Evolutionary conservation across 129 eudicot species (phyloP).

Genomic region (Escallonia herrerae): DNA sequence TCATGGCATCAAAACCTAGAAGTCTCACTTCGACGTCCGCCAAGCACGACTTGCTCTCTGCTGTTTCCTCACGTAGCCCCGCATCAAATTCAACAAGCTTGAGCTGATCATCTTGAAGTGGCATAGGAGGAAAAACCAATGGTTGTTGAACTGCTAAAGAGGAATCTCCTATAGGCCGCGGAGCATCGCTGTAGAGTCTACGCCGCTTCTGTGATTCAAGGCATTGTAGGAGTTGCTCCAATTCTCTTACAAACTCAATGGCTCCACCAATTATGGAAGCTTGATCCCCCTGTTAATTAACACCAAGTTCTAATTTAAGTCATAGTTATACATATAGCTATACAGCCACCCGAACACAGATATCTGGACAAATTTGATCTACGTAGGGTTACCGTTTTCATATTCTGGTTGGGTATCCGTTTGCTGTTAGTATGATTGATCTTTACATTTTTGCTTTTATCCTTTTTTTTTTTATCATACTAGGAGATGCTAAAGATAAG

Average conservation of each 20-base stretch:
- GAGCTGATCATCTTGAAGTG: slow-evolving; percentile 35
- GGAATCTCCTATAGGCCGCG: slow-evolving; percentile 34
- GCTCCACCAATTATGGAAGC: slow-evolving; percentile 95
- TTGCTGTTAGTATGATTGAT: no score
- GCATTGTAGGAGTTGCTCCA: slow-evolving; percentile 91
- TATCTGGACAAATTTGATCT: no score
- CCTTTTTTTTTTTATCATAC: no score
- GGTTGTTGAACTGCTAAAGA: slow-evolving; percentile 25
- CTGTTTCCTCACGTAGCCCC: slow-evolving; percentile 58
- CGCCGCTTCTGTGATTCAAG: slow-evolving; percentile 91
- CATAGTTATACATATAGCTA: no score
- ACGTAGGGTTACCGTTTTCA: no score
- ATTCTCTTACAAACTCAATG: slow-evolving; percentile 83
- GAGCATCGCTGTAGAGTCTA: slow-evolving; percentile 63
- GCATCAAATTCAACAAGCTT: slow-evolving; percentile 41
- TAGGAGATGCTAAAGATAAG: no score
- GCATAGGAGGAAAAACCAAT: slow-evolving; percentile 18
- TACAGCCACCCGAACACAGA: no score
- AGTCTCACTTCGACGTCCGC: slow-evolving; percentile 90
- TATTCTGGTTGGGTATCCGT: no score
- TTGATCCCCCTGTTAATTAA: slow-evolving; percentile 69
- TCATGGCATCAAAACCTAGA: slow-evolving; percentile 78
- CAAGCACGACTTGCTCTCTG: slow-evolving; percentile 84
- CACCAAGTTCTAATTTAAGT: background rate
- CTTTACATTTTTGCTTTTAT: no score